These are phyloP conservation scores for Cardamine occulta DNA, from an alignment of 345 rosid species.

Conservation along the genomic window DNA sequence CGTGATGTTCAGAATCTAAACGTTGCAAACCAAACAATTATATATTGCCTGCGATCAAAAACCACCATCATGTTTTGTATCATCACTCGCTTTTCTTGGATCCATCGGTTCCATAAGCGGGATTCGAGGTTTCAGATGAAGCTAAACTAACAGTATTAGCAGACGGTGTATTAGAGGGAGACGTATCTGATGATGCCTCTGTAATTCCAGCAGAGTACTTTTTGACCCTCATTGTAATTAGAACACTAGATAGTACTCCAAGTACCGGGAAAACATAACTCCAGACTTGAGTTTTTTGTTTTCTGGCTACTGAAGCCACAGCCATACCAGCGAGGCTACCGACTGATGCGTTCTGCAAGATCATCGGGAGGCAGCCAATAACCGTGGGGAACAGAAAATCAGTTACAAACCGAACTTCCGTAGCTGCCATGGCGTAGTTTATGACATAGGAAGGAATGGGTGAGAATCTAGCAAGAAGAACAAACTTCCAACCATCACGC, in stretches of 20 bases:
- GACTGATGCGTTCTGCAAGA: constrained; percentile 89
- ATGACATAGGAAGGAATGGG: constrained; percentile 89
- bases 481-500: constrained; percentile 92
- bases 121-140: constrained; percentile 28
- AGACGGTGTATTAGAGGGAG: constrained; percentile 43
- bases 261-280: constrained; percentile 73
- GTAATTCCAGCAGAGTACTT: constrained; percentile 65
- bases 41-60: constrained; percentile 10
- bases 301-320: constrained; percentile 70
- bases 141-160: constrained; percentile 31
- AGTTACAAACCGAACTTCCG: constrained; percentile 70
- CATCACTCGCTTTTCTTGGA: constrained; percentile 42
- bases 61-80: not conserved
- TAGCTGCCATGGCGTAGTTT: constrained; percentile 91
- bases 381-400: constrained; percentile 90
- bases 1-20: constrained; percentile 11
- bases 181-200: constrained; percentile 19
- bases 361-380: constrained; percentile 88
- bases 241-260: constrained; percentile 77
- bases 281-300: constrained; percentile 65
- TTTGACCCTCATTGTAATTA: constrained; percentile 75
- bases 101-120: constrained; percentile 21
- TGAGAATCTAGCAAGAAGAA: constrained; percentile 93
- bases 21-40: constrained; percentile 1
- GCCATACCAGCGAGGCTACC: constrained; percentile 98